These are phyloP conservation scores for Domatiomyces catenatus DNA, from an alignment of 2,329 filamentous ascomycete genomes.

Conservation along the genomic window DNA sequence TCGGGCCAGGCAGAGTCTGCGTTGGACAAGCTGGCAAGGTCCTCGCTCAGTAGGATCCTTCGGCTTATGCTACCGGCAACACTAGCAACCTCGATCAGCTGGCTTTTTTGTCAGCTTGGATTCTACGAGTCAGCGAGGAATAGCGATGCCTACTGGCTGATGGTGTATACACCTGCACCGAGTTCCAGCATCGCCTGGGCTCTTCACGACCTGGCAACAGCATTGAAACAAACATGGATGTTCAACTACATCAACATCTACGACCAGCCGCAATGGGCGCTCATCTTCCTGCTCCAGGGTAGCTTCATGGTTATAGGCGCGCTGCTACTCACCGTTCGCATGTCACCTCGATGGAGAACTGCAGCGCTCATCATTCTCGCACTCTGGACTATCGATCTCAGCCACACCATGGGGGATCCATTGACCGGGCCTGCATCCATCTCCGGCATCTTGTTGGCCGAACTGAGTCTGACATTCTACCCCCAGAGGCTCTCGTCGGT, in stretches of 20 bases:
- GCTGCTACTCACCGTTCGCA: conserved; percentile 36
- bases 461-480: conserved; percentile 28
- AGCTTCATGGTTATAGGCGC: conserved; percentile 41
- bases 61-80: conserved; percentile 44
- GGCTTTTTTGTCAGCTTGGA: conserved; percentile 42
- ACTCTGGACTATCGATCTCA: conserved; percentile 28
- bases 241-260: conserved; percentile 34
- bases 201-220: conserved; percentile 30
- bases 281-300: conserved; percentile 39
- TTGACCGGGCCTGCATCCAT: conserved; percentile 41
- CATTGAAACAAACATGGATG: conserved; percentile 39
- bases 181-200: conserved; percentile 28
- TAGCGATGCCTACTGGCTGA: conserved; percentile 46
- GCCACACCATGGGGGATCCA: conserved; percentile 26
- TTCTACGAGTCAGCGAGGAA: conserved; percentile 40
- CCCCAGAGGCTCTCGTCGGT: conserved; percentile 24
- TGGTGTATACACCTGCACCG: conserved; percentile 32
- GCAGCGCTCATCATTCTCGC: conserved; percentile 32
- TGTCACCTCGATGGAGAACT: conserved; percentile 37
- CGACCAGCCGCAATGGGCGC: conserved; percentile 45
- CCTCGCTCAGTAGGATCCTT: conserved; percentile 43
- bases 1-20: conserved; percentile 40
- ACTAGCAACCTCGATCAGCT: conserved; percentile 39
- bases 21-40: conserved; percentile 39
- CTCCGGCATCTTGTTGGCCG: conserved; percentile 46